phyloP scores from a whole-genome alignment of 306 rosid species.

The Geum urbanum region DNA sequence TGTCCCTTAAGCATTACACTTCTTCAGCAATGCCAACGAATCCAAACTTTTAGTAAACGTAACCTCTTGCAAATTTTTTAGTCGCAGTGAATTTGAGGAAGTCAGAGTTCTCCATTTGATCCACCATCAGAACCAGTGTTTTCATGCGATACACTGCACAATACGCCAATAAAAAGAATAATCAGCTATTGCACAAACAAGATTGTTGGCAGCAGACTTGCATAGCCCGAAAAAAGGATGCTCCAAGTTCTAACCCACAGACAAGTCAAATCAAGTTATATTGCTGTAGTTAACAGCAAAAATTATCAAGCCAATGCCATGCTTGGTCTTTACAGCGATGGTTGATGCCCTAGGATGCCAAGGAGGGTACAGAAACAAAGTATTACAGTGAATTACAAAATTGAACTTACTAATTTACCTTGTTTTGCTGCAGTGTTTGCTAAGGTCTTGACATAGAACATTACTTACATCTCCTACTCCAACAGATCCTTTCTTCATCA shows the following conservation, averaged over 20 bases:
- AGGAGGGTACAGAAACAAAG: not conserved
- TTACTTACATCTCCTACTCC: slow-evolving; percentile 71
- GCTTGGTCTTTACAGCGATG: slow-evolving; percentile 3
- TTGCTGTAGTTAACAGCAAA: not conserved
- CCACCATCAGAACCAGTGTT: slow-evolving; percentile 29
- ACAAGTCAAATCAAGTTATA: not conserved
- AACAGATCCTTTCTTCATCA: slow-evolving; percentile 76
- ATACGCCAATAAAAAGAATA: not conserved
- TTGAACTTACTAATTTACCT: slow-evolving; percentile 37
- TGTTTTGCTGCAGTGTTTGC: slow-evolving; percentile 69
- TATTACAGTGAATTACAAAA: slow-evolving; percentile 17
- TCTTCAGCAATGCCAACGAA: not conserved
- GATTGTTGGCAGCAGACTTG: not conserved
- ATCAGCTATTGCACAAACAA: not conserved
- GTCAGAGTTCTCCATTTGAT: slow-evolving; percentile 56
- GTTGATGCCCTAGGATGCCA: not conserved
- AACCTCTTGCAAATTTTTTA: not conserved
- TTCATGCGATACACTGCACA: slow-evolving; percentile 40
- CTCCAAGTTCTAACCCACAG: not conserved
- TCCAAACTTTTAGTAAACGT: not conserved
- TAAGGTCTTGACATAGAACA: slow-evolving; percentile 85
- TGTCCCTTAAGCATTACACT: not conserved
- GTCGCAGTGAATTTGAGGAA: not conserved
- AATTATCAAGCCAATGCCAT: not conserved
- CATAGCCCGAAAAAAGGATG: not conserved